Conservation (phyloP, 148 eudicot species). For the Fallopia convolvulus region DNA sequence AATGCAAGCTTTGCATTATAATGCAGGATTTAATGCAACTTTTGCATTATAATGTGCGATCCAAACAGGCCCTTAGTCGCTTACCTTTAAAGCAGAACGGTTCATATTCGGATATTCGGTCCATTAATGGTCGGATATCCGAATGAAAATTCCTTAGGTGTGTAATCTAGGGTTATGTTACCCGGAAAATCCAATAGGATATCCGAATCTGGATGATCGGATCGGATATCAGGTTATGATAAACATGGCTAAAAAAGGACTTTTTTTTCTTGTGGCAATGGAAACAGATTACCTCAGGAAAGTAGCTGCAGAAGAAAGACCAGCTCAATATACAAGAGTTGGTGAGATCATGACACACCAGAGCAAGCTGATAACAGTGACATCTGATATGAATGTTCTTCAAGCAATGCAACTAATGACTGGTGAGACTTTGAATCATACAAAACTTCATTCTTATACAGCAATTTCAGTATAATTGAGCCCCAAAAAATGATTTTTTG, state of each 20-base stretch:
- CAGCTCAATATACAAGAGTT: constrained; percentile 58
- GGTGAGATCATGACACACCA: constrained; percentile 82
- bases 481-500: background rate
- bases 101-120: too few species aligned
- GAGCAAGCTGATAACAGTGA: constrained; percentile 67
- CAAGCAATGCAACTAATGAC: constrained; percentile 94
- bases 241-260: background rate
- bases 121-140: too few species aligned
- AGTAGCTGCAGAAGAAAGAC: constrained; percentile 51
- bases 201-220: too few species aligned
- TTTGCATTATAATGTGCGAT: too few species aligned
- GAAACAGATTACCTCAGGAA: constrained; percentile 62
- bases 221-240: too few species aligned
- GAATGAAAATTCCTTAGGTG: too few species aligned
- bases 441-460: background rate
- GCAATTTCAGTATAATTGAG: background rate
- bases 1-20: too few species aligned
- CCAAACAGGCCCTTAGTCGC: background rate
- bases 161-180: too few species aligned
- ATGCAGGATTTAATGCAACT: too few species aligned
- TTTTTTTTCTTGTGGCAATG: background rate
- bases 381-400: constrained; percentile 70
- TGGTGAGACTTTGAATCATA: constrained; percentile 26
- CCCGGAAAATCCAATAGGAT: too few species aligned
- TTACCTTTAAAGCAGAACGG: background rate